phyloP scores from a whole-genome alignment of 345 rosid genomes.

The Psidium friedrichsthalianum region DNA sequence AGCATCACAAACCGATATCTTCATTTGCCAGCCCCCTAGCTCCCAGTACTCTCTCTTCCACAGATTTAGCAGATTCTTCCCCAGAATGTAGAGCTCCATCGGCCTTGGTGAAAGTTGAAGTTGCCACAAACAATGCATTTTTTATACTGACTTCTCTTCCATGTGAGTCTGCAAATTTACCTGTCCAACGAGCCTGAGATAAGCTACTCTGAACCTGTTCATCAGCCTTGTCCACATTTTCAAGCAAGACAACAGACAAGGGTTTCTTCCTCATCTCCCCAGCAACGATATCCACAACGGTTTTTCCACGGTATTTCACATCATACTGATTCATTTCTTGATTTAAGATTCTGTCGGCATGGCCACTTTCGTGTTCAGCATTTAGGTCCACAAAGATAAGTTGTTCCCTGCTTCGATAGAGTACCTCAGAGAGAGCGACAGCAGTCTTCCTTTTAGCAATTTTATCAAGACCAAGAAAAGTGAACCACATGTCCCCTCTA shows the following conservation, averaged over 20 bases:
- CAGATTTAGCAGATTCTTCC: constrained; percentile 6
- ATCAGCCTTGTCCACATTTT: constrained; percentile 65
- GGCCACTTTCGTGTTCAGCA: constrained; percentile 8
- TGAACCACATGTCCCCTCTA: constrained; percentile 59
- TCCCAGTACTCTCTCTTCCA: constrained; percentile 38
- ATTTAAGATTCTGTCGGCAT: neutral
- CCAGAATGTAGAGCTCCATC: neutral
- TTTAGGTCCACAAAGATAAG: constrained; percentile 46
- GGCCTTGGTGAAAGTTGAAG: constrained; percentile 21
- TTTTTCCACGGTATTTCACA: constrained; percentile 47
- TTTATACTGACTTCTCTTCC: constrained; percentile 55
- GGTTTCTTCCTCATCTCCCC: constrained; percentile 54
- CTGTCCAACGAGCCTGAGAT: constrained; percentile 38
- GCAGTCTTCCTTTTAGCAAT: constrained; percentile 47
- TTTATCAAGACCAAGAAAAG: constrained; percentile 49
- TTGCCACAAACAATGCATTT: constrained; percentile 44
- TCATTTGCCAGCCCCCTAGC: constrained; percentile 36
- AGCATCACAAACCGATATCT: constrained; percentile 29
- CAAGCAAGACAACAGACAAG: constrained; percentile 50
- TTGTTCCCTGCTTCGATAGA: constrained; percentile 36
- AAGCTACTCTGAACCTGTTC: constrained; percentile 31
- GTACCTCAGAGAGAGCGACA: constrained; percentile 41
- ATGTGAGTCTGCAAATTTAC: constrained; percentile 51
- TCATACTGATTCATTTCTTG: constrained; percentile 17
- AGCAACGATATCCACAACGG: constrained; percentile 48